phyloP scores from a whole-genome alignment of 2,329 filamentous ascomycete genomes.

The Arachnomyces sp. region DNA sequence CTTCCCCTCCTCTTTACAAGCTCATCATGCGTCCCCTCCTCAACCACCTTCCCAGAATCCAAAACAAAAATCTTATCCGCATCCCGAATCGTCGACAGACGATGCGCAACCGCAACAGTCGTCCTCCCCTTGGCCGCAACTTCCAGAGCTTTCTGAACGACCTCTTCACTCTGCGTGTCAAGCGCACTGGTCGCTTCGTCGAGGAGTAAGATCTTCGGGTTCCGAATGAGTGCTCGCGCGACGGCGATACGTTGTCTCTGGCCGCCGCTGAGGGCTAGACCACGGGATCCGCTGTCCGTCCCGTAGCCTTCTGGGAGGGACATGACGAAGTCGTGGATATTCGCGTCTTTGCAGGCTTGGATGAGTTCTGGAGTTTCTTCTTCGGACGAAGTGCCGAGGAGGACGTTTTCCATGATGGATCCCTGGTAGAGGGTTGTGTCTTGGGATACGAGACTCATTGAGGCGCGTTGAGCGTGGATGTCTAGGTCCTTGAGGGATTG shows the following conservation, averaged over 20 bases:
- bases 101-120: constrained; percentile 83
- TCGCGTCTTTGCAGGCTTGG: constrained; percentile 29
- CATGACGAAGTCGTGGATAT: constrained; percentile 31
- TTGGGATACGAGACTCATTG: constrained; percentile 65
- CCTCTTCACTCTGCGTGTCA: constrained; percentile 30
- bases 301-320: constrained; percentile 31
- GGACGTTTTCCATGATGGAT: constrained; percentile 62
- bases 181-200: constrained; percentile 39
- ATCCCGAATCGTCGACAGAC: constrained; percentile 76
- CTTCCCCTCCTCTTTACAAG: constrained; percentile 24
- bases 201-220: constrained; percentile 33
- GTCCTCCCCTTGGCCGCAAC: constrained; percentile 64
- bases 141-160: constrained; percentile 26
- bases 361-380: constrained; percentile 24
- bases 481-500: constrained; percentile 53
- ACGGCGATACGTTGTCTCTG: constrained; percentile 39
- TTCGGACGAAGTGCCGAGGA: constrained; percentile 43
- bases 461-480: constrained; percentile 54
- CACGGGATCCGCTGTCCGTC: constrained; percentile 27
- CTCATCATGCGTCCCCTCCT: constrained; percentile 35
- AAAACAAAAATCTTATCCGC: constrained; percentile 72
- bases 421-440: constrained; percentile 67
- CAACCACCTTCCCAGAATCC: constrained; percentile 31
- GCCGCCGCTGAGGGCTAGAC: constrained; percentile 28
- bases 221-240: constrained; percentile 34